Evolutionary conservation across 306 rosid genomes (phyloP).

Genomic region (Clitoria ternatea): DNA sequence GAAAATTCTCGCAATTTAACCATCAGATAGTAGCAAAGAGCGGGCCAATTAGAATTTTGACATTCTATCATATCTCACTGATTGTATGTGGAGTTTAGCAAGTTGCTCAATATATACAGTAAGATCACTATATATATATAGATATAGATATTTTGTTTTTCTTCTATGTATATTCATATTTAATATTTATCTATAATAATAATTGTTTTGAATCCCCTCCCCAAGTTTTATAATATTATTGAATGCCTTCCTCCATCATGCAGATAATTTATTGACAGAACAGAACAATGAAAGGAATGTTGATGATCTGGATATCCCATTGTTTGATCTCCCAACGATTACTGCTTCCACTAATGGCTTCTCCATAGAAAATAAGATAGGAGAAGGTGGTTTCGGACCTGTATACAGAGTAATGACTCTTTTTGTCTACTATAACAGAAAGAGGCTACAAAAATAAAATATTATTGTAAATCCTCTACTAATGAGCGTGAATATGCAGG

Average conservation of each 20-base stretch:
- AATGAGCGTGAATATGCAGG: slow-evolving; percentile 17
- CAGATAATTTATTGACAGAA: background rate
- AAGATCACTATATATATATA: background rate
- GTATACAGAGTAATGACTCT: slow-evolving; percentile 32
- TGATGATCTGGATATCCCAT: slow-evolving; percentile 42
- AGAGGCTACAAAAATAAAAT: background rate
- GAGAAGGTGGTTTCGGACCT: slow-evolving; percentile 51
- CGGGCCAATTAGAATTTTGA: background rate
- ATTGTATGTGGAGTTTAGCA: background rate
- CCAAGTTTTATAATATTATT: background rate
- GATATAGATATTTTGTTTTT: background rate
- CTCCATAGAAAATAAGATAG: slow-evolving; percentile 31
- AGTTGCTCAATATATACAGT: background rate
- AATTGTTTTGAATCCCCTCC: background rate
- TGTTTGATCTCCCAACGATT: slow-evolving; percentile 28
- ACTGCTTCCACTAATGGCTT: slow-evolving; percentile 23
- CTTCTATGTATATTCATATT: background rate
- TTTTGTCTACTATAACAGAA: background rate
- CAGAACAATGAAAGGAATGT: slow-evolving; percentile 18
- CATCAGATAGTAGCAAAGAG: background rate
- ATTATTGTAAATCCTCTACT: background rate
- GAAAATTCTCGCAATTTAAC: background rate
- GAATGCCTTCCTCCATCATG: background rate
- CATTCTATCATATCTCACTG: background rate
- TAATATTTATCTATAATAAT: background rate